Conservation (phyloP, 352 stramenopile genomes). For the Ophiocytium majus region DNA sequence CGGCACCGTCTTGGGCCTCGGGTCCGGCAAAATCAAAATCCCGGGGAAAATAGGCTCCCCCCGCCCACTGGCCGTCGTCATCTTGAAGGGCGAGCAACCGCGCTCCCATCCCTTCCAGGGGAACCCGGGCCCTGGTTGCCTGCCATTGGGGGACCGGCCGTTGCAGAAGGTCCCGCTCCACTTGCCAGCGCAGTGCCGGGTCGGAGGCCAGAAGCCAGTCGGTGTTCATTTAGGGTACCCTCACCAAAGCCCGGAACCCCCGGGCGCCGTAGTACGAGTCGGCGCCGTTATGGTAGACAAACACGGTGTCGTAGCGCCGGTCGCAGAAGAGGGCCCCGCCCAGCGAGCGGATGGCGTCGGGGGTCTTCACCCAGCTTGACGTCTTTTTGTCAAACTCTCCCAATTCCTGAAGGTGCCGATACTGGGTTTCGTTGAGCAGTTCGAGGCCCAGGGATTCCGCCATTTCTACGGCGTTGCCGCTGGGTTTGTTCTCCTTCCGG, state of each 20-base stretch:
- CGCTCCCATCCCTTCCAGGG: no score
- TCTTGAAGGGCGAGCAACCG: no score
- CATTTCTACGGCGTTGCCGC: background rate
- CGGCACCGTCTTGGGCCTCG: no score
- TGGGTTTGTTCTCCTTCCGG: conserved; percentile 7
- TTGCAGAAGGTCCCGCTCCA: no score
- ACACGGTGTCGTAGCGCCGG: background rate
- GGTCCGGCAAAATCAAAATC: no score
- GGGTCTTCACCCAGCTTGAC: conserved; percentile 2
- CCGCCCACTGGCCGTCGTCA: no score
- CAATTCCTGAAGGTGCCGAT: background rate
- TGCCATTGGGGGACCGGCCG: no score
- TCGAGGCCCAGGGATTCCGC: background rate
- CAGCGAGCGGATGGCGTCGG: background rate
- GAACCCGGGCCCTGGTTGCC: no score
- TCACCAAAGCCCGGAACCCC: background rate
- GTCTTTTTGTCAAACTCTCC: background rate
- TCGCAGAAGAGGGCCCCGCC: background rate
- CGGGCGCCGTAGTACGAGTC: conserved; percentile 4
- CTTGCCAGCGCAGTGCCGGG: no score
- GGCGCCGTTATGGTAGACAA: conserved; percentile 1
- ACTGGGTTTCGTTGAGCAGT: background rate
- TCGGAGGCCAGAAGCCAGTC: no score
- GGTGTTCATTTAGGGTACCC: no score
- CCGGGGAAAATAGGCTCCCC: no score